Evolutionary conservation across 2,329 filamentous ascomycete species (phyloP), one percentile per base, ranked within the genome.

Genomic region (Verticillium longisporum): DNA sequence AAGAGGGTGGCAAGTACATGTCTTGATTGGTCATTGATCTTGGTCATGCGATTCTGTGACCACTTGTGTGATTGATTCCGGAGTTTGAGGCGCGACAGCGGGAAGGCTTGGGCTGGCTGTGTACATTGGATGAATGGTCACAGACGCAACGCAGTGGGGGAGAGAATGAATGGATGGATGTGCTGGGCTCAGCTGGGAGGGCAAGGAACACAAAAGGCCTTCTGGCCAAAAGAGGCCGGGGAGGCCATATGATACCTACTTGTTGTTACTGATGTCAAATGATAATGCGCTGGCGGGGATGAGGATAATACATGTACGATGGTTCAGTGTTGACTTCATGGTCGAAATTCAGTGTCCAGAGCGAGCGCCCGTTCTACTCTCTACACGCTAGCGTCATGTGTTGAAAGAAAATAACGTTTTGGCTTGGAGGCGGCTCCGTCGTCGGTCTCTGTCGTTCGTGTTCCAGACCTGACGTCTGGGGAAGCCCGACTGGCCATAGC

Each of bases 1-100:
- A 81, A 61, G 77, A 79, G 31, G 68, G 68, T 13, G 64, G 62
- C 13, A 71, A 71, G 61, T 72, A 67, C 54, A 57, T 70, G 15
- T 32, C 41, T 4, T 59, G 15, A 54, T 10, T 5, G 41, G 41
- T 50, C 41, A 9, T 13, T n/a, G 18, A 26, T 26, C 41, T 10
- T 7, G 18, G 18, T 21, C 10, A n/a, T 18, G 41, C 41, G 9
- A 21, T 50, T 50, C 21, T 21, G 9, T 9, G 10, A 18, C 9
- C 41, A 50, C 41, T 21, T 50, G n/a, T 21, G 21, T 21, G 41
- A 18, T 7, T n/a, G 41, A 50, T 18, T 50, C 7, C 6, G 41
- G 41, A 26, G 41, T 50, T 50, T 21, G 18, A 21, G n/a, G 41
- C n/a, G 41, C n/a, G 41, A 50, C 18, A n/a, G 41, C 3, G 55